Conservation (phyloP, 208 protist genomes). For the Acanthamoeba healyi region DNA sequence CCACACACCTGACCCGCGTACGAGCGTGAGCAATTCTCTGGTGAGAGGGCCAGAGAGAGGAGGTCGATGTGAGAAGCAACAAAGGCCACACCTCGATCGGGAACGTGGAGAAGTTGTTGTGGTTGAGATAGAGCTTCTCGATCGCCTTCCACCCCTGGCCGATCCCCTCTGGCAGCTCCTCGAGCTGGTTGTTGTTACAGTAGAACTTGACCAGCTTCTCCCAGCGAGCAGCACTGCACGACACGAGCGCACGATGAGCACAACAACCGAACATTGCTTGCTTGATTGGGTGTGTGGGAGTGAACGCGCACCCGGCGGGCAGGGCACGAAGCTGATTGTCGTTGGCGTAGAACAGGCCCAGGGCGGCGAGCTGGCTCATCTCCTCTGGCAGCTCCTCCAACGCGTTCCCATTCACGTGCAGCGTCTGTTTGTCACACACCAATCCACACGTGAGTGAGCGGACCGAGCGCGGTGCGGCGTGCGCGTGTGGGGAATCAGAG, state of each 20-base stretch:
- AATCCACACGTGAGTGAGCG: background rate
- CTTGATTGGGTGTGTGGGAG: no score
- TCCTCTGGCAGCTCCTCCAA: conserved; percentile 33
- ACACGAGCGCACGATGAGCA: no score
- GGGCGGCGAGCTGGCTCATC: conserved; percentile 20
- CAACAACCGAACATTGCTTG: no score
- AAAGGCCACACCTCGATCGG: background rate
- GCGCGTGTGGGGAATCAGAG: background rate
- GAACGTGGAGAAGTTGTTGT: background rate
- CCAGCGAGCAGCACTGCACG: background rate
- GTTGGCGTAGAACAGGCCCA: conserved; percentile 37
- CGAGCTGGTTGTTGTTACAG: conserved; percentile 39
- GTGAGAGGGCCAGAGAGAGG: no score
- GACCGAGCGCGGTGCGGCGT: background rate
- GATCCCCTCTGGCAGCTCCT: conserved; percentile 1
- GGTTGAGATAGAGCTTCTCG: conserved; percentile 60
- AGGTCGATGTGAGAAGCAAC: background rate
- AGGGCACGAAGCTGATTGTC: background rate
- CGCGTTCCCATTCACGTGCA: conserved; percentile 34
- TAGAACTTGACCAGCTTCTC: conserved; percentile 28
- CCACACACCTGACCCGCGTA: background rate
- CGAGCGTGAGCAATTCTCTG: background rate
- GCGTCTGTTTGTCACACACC: background rate
- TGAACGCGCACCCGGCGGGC: background rate
- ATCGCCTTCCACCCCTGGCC: background rate